phyloP scores from a whole-genome alignment of 495 filamentous ascomycete genomes.

The Hypoxylon lienhwacheense region DNA sequence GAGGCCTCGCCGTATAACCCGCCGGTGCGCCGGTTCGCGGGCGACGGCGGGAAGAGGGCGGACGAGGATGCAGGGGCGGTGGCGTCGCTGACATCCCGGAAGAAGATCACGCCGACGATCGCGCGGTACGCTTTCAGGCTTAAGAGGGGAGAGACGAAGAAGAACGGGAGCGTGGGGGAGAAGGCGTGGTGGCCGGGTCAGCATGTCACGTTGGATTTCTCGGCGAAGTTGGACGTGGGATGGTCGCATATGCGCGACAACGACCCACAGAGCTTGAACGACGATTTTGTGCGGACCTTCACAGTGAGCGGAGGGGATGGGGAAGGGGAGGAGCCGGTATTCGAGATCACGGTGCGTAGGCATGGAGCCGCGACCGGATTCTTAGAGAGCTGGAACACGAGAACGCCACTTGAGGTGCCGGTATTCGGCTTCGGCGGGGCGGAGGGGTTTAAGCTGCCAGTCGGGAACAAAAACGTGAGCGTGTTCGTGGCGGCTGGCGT shows the following conservation, averaged over 20 bases:
- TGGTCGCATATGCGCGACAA: constrained; percentile 81
- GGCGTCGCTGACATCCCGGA: constrained; percentile 58
- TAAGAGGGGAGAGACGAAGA: not conserved
- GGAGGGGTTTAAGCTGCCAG: constrained; percentile 41
- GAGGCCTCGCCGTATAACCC: constrained; percentile 71
- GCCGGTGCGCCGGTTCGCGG: constrained; percentile 39
- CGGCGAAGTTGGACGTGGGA: constrained; percentile 64
- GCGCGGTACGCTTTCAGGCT: constrained; percentile 64
- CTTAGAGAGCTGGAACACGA: constrained; percentile 60
- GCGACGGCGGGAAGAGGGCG: constrained; percentile 35
- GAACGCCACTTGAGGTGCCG: constrained; percentile 61
- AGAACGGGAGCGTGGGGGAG: not conserved
- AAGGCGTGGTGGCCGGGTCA: constrained; percentile 65
- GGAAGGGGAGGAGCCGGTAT: constrained; percentile 40
- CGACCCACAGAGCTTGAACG: constrained; percentile 75
- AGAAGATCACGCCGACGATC: constrained; percentile 64
- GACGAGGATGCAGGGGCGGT: constrained; percentile 25
- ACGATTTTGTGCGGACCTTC: constrained; percentile 81
- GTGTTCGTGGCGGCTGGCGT: constrained; percentile 76
- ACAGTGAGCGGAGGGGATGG: constrained; percentile 57
- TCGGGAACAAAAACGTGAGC: constrained; percentile 19
- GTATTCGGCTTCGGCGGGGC: constrained; percentile 74
- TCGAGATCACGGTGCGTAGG: constrained; percentile 71
- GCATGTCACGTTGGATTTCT: constrained; percentile 73
- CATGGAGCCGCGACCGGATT: constrained; percentile 68